Percentiles rank a stretch among this genome's conserved stretches.
phyloP scores from a whole-genome alignment of 495 filamentous ascomycete species.

The Aspergillus funiculosus region DNA sequence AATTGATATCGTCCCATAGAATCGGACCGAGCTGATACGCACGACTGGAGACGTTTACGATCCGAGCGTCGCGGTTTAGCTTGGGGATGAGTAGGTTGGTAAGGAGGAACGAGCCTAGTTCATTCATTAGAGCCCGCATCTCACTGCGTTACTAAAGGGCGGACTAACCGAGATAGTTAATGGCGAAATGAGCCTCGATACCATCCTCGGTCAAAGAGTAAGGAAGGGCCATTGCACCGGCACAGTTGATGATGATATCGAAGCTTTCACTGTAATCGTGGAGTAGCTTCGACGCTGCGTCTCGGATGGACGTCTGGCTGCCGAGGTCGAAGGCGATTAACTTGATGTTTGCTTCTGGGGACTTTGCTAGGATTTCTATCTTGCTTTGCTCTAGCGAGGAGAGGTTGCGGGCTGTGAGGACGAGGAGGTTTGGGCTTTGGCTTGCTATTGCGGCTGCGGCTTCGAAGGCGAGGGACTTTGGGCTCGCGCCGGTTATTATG shows the following conservation, averaged over 20 bases:
- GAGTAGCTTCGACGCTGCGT: background rate
- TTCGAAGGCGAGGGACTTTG: background rate
- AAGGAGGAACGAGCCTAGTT: background rate
- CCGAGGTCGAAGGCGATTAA: background rate
- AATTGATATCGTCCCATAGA: conserved; percentile 6
- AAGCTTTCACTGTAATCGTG: background rate
- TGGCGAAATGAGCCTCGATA: conserved; percentile 1
- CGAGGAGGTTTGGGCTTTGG: background rate
- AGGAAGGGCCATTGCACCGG: background rate
- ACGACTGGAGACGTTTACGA: background rate
- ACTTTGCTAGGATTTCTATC: background rate
- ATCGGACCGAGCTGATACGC: background rate
- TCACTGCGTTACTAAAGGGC: too few species aligned
- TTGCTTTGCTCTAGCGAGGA: background rate
- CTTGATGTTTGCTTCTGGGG: background rate
- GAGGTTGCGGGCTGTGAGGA: background rate
- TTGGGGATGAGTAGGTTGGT: background rate
- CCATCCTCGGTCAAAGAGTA: background rate
- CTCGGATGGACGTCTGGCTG: background rate
- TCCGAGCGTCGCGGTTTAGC: background rate
- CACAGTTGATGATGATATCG: conserved; percentile 1
- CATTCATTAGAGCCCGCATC: too few species aligned
- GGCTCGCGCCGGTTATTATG: conserved; percentile 3
- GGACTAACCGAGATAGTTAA: conserved; percentile 3
- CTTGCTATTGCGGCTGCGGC: background rate